phyloP scores from a whole-genome alignment of 164 flowering plant genomes.

The Magnolia sinica region DNA sequence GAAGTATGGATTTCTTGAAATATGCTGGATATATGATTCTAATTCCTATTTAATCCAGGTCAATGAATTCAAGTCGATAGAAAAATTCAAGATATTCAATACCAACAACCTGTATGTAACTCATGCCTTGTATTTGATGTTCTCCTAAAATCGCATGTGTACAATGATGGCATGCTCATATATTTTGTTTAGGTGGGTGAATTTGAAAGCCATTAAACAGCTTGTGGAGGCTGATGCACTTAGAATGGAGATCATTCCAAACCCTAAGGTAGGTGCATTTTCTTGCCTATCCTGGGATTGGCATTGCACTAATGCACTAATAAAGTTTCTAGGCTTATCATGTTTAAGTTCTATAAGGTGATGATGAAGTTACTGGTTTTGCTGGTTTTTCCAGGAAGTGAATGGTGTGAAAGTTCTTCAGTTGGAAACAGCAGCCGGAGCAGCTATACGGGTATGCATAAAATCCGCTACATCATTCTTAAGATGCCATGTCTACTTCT shows the following conservation, averaged over 20 bases:
- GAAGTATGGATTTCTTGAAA: neutral
- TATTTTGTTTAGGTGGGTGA: conserved; percentile 70
- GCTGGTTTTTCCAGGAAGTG: conserved; percentile 58
- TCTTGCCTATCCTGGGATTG: neutral
- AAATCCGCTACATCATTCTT: neutral
- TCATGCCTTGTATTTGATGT: conserved; percentile 1
- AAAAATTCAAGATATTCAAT: conserved; percentile 95
- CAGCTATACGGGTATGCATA: conserved; percentile 72
- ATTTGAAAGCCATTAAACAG: conserved; percentile 82
- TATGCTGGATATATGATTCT: neutral
- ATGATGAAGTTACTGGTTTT: conserved; percentile 9
- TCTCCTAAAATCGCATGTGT: neutral
- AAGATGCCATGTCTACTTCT: neutral
- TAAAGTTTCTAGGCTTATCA: neutral
- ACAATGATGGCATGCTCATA: conserved; percentile 12
- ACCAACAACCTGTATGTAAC: conserved; percentile 79
- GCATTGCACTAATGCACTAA: neutral
- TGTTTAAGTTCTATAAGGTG: neutral
- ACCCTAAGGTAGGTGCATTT: conserved; percentile 62
- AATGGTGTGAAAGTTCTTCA: conserved; percentile 89
- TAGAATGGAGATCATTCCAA: conserved; percentile 94
- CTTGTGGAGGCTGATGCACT: conserved; percentile 89
- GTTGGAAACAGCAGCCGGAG: conserved; percentile 96
- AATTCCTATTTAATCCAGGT: conserved; percentile 43
- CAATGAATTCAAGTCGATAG: conserved; percentile 84